Conservation (phyloP, 768 basidiomycete species). For the Xerocomellus chrysenteron region DNA sequence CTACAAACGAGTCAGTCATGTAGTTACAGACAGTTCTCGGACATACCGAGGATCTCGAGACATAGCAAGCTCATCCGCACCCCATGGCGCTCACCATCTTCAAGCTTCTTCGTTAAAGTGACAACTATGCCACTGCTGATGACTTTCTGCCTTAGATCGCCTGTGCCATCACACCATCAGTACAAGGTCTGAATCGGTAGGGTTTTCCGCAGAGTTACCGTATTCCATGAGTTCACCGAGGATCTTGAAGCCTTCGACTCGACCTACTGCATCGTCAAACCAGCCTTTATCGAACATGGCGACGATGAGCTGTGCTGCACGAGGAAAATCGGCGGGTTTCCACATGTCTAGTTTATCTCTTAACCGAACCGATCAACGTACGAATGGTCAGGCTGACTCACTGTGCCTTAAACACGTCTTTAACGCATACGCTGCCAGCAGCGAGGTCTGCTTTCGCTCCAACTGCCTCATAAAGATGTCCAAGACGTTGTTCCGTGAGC, state of each 20-base stretch:
- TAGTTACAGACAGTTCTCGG: background rate
- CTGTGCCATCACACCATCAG: background rate
- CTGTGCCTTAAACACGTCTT: background rate
- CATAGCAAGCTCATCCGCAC: constrained; percentile 3
- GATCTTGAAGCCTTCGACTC: constrained; percentile 4
- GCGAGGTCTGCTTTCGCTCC: background rate
- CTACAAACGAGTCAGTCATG: background rate
- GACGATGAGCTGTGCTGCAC: background rate
- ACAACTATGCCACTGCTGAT: background rate
- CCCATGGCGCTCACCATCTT: background rate
- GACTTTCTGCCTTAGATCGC: background rate
- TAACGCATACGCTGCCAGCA: constrained; percentile 12
- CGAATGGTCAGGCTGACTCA: background rate
- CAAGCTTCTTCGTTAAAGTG: background rate
- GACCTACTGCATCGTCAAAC: constrained; percentile 13
- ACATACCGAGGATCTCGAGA: constrained; percentile 1
- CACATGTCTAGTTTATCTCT: background rate
- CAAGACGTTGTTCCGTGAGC: background rate
- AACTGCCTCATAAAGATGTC: background rate
- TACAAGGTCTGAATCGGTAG: background rate
- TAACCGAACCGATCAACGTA: background rate
- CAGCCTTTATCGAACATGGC: constrained; percentile 11
- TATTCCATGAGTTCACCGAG: constrained; percentile 1
- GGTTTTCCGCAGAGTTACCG: background rate
- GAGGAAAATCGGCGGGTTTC: background rate